Evolutionary conservation across 1,284 basidiomycete genomes (phyloP).

Genomic region (Cerioporus squamosus): DNA sequence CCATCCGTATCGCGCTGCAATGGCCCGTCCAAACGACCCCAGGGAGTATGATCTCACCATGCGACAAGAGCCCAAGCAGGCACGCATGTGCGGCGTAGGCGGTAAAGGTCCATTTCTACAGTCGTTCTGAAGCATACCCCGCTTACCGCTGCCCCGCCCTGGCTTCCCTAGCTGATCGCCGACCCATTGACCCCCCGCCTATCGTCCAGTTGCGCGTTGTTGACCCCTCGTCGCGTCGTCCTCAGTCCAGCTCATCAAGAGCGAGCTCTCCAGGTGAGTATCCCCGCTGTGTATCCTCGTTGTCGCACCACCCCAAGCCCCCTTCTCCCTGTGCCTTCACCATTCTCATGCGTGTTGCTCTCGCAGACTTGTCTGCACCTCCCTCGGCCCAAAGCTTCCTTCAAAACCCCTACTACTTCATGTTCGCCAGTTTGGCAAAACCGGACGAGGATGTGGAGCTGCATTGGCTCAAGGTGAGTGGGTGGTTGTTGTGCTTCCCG

Average conservation of each 20-base stretch:
- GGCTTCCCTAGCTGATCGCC: conserved; percentile 72
- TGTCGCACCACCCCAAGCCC: neutral
- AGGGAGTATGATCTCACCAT: conserved; percentile 86
- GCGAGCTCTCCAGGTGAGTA: conserved; percentile 36
- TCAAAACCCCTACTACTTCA: conserved; percentile 94
- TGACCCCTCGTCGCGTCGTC: conserved; percentile 58
- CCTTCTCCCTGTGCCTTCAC: conserved; percentile 28
- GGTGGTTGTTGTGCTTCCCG: neutral
- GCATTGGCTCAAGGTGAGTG: conserved; percentile 81
- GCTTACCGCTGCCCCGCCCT: conserved; percentile 10
- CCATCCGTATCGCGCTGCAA: conserved; percentile 1
- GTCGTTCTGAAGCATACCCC: conserved; percentile 17
- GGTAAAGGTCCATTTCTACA: conserved; percentile 64
- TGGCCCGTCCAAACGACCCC: conserved; percentile 35
- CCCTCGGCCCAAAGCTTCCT: conserved; percentile 56
- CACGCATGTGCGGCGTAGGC: conserved; percentile 91
- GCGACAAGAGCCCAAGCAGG: conserved; percentile 89
- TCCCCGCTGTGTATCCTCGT: neutral
- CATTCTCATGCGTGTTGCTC: conserved; percentile 2
- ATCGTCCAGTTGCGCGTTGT: conserved; percentile 94
- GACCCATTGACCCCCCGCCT: conserved; percentile 95
- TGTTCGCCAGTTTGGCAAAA: conserved; percentile 88
- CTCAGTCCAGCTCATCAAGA: conserved; percentile 28
- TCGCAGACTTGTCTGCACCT: conserved; percentile 21
- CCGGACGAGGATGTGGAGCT: conserved; percentile 91